Evolutionary conservation across 2,329 filamentous ascomycete genomes (phyloP), one percentile per base, ranked within the genome.

Genomic region (Apiospora arundinis): DNA sequence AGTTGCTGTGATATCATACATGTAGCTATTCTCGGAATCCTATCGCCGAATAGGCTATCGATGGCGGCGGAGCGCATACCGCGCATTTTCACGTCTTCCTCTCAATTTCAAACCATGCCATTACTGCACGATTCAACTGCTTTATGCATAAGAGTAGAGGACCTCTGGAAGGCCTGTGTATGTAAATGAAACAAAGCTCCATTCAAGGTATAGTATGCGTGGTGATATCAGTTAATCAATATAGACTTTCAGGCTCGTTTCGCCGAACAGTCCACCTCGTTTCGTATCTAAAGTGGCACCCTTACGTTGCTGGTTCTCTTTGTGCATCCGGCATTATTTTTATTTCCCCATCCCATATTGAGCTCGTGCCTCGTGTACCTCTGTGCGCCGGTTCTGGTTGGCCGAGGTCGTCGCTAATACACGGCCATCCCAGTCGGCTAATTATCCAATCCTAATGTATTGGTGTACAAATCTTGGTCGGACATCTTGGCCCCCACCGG

Each of bases 401-500:
- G 56, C 56, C 32, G 32, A 32, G 32, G 32, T n/a, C 28, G 56
- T 40, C 56, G 2, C 52, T 60, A 37, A 60, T 37, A 60, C 52
- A 60, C 52, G 32, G 52, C 16, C 16, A 60, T 32, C 52, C 52
- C 52, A 32, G 52, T n/a, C 48, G 16, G 42, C 49, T 28, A 56
- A 40, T n/a, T 63, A 63, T 63, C 32, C 56, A 63, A 21, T n/a
- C 56, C 56, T 63, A 63, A 63, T 63, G 56, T 63, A 63, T 40
- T 37, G 56, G 56, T 40, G 56, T 63, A 63, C 56, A 63, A 63
- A 63, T 63, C 56, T 40, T 40, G 56, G 56, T 37, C 46, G 42
- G 6, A 7, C 66, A n/a, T 68, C 66, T 48, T 48, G 66, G 66
- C 44, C 66, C 66, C 66, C 66, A 45, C 44, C 66, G 25, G 11